phyloP scores from a whole-genome alignment of 345 rosid species.

The Turnera subulata region DNA sequence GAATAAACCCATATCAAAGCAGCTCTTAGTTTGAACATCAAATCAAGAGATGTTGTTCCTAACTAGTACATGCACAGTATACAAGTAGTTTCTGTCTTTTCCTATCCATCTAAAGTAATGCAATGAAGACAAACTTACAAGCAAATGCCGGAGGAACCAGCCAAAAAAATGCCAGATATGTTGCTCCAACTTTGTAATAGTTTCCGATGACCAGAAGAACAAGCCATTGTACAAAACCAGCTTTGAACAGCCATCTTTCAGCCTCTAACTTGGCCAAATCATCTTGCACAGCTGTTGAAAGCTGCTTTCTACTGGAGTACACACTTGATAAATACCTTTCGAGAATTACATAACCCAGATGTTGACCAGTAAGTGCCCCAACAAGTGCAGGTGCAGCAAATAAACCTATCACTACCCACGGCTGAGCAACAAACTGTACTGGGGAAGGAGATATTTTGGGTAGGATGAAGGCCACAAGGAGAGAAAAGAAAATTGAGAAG shows the following conservation, averaged over 20 bases:
- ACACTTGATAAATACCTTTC: conserved; percentile 41
- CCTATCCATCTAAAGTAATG: neutral
- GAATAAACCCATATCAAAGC: conserved; percentile 15
- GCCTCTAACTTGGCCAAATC: conserved; percentile 69
- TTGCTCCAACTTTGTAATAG: conserved; percentile 70
- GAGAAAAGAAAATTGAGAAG: conserved; percentile 71
- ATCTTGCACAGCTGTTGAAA: conserved; percentile 43
- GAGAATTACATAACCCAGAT: conserved; percentile 61
- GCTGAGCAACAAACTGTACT: conserved; percentile 71
- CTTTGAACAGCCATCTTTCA: conserved; percentile 92
- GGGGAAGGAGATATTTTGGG: conserved; percentile 71
- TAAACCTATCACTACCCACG: conserved; percentile 77
- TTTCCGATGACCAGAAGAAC: conserved; percentile 63
- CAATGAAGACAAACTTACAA: conserved; percentile 58
- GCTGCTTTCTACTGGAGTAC: conserved; percentile 45
- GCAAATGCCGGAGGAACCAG: conserved; percentile 91
- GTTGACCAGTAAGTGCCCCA: conserved; percentile 88
- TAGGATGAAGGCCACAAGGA: conserved; percentile 58
- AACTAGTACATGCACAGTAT: no score
- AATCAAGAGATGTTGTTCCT: neutral
- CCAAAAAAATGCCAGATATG: conserved; percentile 84
- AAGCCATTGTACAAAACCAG: conserved; percentile 85
- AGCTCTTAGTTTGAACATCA: neutral
- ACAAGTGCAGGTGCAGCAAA: conserved; percentile 86
- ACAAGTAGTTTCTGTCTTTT: no score